These are phyloP conservation scores for Paramecium pentaurelia DNA, from an alignment of 73 alveolate species.

Conservation along the genomic window DNA sequence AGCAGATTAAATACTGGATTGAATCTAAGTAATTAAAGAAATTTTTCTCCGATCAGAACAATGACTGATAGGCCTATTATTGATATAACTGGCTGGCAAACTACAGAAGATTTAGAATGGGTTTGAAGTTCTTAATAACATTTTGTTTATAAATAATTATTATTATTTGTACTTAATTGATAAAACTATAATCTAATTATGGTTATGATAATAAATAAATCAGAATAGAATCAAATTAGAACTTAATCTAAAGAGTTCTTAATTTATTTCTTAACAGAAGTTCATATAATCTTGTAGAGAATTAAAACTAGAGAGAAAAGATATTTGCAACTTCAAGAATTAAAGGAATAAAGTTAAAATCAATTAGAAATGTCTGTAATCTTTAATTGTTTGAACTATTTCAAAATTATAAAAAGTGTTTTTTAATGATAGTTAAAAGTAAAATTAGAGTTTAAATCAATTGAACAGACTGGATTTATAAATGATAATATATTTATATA, in stretches of 20 bases:
- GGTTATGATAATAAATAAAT: too few relatives aligned
- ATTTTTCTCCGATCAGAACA: not conserved
- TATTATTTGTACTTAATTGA: not conserved
- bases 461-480: not conserved
- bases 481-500: conserved; percentile 88
- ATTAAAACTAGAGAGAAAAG: not conserved
- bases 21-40: not conserved
- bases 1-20: not conserved
- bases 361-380: not conserved
- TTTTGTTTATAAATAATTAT: not conserved
- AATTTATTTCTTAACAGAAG: not conserved
- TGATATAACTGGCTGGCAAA: not conserved
- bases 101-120: not conserved
- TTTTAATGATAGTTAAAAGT: conserved; percentile 4
- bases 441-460: not conserved
- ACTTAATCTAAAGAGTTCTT: too few relatives aligned
- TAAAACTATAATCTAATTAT: not conserved
- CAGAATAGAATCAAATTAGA: too few relatives aligned
- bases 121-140: not conserved
- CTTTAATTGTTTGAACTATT: not conserved
- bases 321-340: not conserved
- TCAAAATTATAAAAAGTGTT: not conserved
- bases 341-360: not conserved
- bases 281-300: not conserved
- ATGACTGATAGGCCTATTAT: not conserved